These are phyloP conservation scores for Whalleya microplaca DNA, from an alignment of 2,329 filamentous ascomycete species.

Conservation along the genomic window DNA sequence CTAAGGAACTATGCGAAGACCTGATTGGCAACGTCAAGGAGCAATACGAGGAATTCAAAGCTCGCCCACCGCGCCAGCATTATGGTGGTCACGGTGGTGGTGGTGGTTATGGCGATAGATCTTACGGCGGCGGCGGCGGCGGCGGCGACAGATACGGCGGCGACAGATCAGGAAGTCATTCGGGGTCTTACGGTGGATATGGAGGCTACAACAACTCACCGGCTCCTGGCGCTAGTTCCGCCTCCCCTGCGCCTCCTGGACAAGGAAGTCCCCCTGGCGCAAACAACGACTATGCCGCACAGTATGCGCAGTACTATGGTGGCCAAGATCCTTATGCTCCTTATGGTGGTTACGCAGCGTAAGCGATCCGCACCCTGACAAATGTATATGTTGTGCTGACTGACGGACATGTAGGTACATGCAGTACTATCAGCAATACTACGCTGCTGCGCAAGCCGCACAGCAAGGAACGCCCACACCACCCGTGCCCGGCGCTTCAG, in stretches of 20 bases:
- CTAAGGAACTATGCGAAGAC: conserved; percentile 87
- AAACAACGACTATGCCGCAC: conserved; percentile 67
- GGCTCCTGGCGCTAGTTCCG: conserved; percentile 42
- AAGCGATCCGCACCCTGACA: conserved; percentile 36
- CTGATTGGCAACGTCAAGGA: conserved; percentile 83
- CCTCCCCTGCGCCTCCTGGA: conserved; percentile 46
- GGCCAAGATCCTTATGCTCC: conserved; percentile 82
- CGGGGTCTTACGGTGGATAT: conserved; percentile 37
- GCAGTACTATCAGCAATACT: conserved; percentile 76
- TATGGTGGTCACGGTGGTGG: conserved; percentile 54
- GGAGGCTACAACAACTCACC: conserved; percentile 44
- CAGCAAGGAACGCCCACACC: conserved; percentile 49
- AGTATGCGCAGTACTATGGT: conserved; percentile 83
- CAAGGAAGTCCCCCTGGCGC: conserved; percentile 44
- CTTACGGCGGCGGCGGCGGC: conserved; percentile 38
- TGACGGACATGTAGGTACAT: conserved; percentile 51
- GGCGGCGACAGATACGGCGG: conserved; percentile 35
- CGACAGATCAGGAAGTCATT: conserved; percentile 40
- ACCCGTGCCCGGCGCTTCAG: conserved; percentile 48
- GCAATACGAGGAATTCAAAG: conserved; percentile 91
- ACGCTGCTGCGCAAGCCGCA: conserved; percentile 57
- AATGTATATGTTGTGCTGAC: conserved; percentile 20
- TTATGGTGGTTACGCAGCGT: conserved; percentile 86
- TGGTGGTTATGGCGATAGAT: conserved; percentile 46
- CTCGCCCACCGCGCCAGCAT: conserved; percentile 68